These are phyloP conservation scores for Fusarium caatingaense DNA, from an alignment of 2,329 filamentous ascomycete genomes.

Conservation along the genomic window DNA sequence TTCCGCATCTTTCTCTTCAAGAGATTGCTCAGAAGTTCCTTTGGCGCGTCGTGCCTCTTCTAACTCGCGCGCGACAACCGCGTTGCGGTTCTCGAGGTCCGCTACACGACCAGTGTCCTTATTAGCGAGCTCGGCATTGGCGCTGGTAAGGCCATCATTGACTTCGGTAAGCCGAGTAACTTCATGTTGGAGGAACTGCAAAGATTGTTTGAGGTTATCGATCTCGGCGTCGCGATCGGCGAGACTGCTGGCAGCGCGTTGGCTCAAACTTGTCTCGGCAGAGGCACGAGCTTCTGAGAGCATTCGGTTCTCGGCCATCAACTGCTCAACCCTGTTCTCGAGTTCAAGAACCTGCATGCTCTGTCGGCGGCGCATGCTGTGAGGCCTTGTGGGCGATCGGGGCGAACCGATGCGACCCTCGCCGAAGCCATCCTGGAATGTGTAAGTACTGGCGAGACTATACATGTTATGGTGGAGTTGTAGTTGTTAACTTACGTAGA, in stretches of 20 bases:
- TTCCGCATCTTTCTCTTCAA: constrained; percentile 87
- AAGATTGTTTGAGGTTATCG: constrained; percentile 79
- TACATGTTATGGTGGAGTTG: constrained; percentile 4
- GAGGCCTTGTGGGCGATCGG: constrained; percentile 90
- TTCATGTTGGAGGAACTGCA: constrained; percentile 85
- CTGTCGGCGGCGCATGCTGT: constrained; percentile 95
- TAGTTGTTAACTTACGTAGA: constrained; percentile 84
- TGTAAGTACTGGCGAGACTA: constrained; percentile 35
- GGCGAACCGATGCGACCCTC: constrained; percentile 88
- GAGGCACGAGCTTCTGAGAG: constrained; percentile 78
- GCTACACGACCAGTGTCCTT: constrained; percentile 80
- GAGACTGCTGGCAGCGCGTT: constrained; percentile 75
- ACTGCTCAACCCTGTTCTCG: constrained; percentile 84
- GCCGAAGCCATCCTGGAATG: constrained; percentile 85
- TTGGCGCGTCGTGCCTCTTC: constrained; percentile 74
- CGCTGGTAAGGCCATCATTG: constrained; percentile 81
- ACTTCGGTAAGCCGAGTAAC: constrained; percentile 83
- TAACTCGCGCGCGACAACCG: constrained; percentile 74
- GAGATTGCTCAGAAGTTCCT: constrained; percentile 68
- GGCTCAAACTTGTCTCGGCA: constrained; percentile 73
- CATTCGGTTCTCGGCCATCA: constrained; percentile 84
- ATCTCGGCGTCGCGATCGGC: constrained; percentile 90
- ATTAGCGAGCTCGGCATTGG: constrained; percentile 79
- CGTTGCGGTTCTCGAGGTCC: constrained; percentile 74
- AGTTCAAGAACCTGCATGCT: constrained; percentile 98